These are phyloP conservation scores for Neopestalotiopsis sp. DNA, from an alignment of 2,329 filamentous ascomycete genomes.

Conservation along the genomic window DNA sequence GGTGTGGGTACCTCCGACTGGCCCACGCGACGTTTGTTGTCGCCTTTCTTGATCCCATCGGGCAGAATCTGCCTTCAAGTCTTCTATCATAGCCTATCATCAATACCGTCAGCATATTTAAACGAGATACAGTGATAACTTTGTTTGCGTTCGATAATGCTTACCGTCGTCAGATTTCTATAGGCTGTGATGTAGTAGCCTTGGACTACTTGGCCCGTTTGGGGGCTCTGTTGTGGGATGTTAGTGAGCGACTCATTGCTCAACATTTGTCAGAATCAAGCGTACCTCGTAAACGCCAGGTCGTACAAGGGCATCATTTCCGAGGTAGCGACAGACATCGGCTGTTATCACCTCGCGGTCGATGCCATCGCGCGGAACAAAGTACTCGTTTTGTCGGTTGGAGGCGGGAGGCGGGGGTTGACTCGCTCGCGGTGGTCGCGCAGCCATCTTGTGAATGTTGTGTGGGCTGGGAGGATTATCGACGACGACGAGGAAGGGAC, in stretches of 20 bases:
- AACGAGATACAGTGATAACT: neutral
- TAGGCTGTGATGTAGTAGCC: conserved; percentile 83
- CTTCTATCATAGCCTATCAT: conserved; percentile 66
- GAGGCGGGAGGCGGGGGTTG: conserved; percentile 45
- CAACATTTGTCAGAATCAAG: conserved; percentile 21
- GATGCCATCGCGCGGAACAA: conserved; percentile 80
- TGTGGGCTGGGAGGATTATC: conserved; percentile 19
- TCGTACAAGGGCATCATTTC: conserved; percentile 80
- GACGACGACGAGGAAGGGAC: conserved; percentile 22
- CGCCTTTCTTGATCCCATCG: conserved; percentile 67
- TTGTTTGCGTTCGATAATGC: conserved; percentile 35
- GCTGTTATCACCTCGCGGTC: conserved; percentile 84
- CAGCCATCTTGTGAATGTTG: conserved; percentile 38
- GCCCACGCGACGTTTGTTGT: conserved; percentile 58
- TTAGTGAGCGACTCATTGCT: conserved; percentile 24
- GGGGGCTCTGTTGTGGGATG: conserved; percentile 50
- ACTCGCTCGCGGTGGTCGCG: conserved; percentile 41
- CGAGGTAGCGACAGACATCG: conserved; percentile 84
- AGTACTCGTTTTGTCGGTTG: conserved; percentile 75
- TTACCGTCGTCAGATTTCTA: conserved; percentile 78
- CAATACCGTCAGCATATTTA: conserved; percentile 26
- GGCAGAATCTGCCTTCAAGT: conserved; percentile 66
- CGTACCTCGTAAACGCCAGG: conserved; percentile 75
- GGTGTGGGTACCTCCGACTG: conserved; percentile 63
- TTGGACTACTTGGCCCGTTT: conserved; percentile 65